Conservation (phyloP, 139 green algal species). For the Coelastrella sp. region DNA sequence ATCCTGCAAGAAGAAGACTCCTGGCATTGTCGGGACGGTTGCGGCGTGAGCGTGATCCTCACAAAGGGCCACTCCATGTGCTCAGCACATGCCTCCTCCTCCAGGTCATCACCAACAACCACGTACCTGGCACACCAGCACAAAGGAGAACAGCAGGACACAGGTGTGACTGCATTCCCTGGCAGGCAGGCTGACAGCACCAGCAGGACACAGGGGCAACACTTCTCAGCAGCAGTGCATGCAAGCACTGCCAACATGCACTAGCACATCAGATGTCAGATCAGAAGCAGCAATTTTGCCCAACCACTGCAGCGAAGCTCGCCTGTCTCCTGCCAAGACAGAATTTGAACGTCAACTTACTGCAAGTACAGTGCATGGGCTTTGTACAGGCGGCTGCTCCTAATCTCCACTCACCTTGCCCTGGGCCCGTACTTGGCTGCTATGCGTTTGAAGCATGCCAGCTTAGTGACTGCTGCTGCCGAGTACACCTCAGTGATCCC, state of each 20-base stretch:
- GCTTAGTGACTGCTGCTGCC: conserved; percentile 45
- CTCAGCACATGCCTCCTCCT: conserved; percentile 48
- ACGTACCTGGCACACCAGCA: conserved; percentile 11
- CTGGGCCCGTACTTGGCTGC: conserved; percentile 36
- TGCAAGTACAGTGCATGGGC: background rate
- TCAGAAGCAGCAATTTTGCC: too few relatives aligned
- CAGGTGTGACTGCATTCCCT: too few relatives aligned
- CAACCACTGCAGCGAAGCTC: background rate
- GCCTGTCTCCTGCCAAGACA: background rate
- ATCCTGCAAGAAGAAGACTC: background rate
- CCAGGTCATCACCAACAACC: conserved; percentile 42
- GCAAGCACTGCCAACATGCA: too few relatives aligned
- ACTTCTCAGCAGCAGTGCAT: background rate
- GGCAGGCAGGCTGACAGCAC: background rate
- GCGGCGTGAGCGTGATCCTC: conserved; percentile 29
- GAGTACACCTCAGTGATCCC: conserved; percentile 48
- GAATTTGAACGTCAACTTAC: background rate
- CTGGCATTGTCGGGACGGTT: background rate
- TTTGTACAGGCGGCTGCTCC: background rate
- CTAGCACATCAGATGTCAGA: too few relatives aligned
- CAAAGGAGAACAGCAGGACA: background rate
- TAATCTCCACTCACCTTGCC: conserved; percentile 22
- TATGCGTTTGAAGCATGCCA: conserved; percentile 52
- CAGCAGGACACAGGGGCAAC: background rate
- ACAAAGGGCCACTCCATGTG: conserved; percentile 50